These are phyloP conservation scores for Exidia glandulosa DNA, from an alignment of 768 basidiomycete genomes.

Conservation along the genomic window DNA sequence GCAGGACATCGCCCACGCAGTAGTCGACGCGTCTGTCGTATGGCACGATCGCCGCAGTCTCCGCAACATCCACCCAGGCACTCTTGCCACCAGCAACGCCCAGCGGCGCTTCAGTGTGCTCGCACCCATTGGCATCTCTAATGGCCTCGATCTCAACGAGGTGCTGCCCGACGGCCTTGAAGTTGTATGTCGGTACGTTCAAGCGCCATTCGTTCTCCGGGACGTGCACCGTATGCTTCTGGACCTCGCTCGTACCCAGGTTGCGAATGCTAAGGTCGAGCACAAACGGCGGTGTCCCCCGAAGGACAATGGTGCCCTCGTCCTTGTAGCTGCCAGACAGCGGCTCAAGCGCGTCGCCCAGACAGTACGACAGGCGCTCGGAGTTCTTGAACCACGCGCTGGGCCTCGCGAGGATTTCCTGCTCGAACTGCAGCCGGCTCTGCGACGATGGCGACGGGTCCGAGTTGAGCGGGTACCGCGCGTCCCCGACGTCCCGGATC, in stretches of 20 bases:
- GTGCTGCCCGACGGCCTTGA: slow-evolving; percentile 74
- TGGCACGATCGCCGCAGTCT: slow-evolving; percentile 86
- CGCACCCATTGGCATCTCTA: slow-evolving; percentile 72
- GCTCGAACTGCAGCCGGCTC: slow-evolving; percentile 66
- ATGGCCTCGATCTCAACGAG: slow-evolving; percentile 68
- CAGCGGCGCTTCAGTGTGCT: slow-evolving; percentile 54
- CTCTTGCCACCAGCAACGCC: slow-evolving; percentile 45
- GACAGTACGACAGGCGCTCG: slow-evolving; percentile 60
- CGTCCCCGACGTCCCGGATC: slow-evolving; percentile 80
- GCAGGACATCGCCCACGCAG: slow-evolving; percentile 82
- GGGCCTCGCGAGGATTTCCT: slow-evolving; percentile 73
- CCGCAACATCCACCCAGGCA: slow-evolving; percentile 87
- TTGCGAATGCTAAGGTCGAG: slow-evolving; percentile 67
- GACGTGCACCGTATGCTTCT: slow-evolving; percentile 43
- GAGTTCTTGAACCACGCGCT: slow-evolving; percentile 65
- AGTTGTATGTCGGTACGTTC: slow-evolving; percentile 55
- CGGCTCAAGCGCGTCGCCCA: slow-evolving; percentile 54
- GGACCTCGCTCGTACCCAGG: slow-evolving; percentile 56
- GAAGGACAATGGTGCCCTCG: slow-evolving; percentile 49
- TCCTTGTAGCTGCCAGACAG: slow-evolving; percentile 29
- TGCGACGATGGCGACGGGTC: slow-evolving; percentile 23
- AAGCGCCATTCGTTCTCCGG: slow-evolving; percentile 54
- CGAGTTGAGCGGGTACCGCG: slow-evolving; percentile 68
- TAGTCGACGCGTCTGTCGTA: slow-evolving; percentile 68
- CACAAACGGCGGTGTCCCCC: slow-evolving; percentile 80